phyloP scores from a whole-genome alignment of 2,329 filamentous ascomycete genomes.

The Epichloe sp. region DNA sequence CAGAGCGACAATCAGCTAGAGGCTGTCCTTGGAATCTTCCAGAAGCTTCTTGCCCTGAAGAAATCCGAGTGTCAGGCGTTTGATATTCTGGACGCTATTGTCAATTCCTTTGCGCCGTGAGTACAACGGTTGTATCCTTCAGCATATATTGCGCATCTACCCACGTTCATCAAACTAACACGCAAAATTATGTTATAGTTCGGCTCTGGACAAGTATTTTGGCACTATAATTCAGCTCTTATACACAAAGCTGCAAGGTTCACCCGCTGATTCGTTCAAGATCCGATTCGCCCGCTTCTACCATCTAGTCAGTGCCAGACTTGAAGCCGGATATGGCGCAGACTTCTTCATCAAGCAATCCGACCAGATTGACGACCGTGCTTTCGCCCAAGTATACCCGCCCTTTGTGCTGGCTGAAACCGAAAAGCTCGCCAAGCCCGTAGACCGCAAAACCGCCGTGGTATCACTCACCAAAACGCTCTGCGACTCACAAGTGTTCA shows the following conservation, averaged over 20 bases:
- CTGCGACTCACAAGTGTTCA: slow-evolving; percentile 74
- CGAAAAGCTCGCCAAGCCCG: slow-evolving; percentile 71
- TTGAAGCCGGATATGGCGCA: slow-evolving; percentile 71
- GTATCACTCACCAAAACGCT: slow-evolving; percentile 88
- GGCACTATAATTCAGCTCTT: slow-evolving; percentile 67
- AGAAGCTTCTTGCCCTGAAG: slow-evolving; percentile 71
- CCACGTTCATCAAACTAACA: background rate
- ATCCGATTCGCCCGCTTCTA: slow-evolving; percentile 88
- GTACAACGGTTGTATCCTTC: slow-evolving; percentile 19
- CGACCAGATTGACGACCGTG: slow-evolving; percentile 65
- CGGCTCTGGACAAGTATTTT: slow-evolving; percentile 63
- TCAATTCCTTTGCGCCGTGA: slow-evolving; percentile 59
- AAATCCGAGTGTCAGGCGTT: slow-evolving; percentile 78
- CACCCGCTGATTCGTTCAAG: slow-evolving; percentile 63
- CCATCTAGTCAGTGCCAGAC: slow-evolving; percentile 70
- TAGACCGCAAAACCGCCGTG: slow-evolving; percentile 87
- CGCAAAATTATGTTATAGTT: slow-evolving; percentile 23
- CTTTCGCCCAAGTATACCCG: slow-evolving; percentile 79
- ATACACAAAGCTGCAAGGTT: slow-evolving; percentile 61
- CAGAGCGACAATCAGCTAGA: slow-evolving; percentile 70
- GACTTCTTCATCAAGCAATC: slow-evolving; percentile 83
- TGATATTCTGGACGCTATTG: slow-evolving; percentile 73
- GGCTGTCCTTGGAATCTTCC: slow-evolving; percentile 87
- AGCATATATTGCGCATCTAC: background rate
- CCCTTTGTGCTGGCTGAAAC: slow-evolving; percentile 79